phyloP scores from a whole-genome alignment of 2,329 filamentous ascomycete genomes.

The Colletotrichum sublineola region DNA sequence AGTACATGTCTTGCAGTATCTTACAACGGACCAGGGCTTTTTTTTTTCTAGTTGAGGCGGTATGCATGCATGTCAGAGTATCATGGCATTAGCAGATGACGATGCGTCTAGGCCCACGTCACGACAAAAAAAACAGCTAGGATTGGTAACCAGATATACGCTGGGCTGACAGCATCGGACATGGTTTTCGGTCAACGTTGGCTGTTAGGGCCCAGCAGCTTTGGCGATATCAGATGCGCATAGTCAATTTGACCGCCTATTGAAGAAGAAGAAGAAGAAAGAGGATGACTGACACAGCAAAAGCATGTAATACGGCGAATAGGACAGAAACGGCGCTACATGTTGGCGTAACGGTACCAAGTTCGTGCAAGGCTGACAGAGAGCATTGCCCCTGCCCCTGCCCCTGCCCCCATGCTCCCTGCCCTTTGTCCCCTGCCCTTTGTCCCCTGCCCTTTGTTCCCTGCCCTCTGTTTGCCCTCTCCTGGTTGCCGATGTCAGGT shows the following conservation, averaged over 20 bases:
- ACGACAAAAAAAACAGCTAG: slow-evolving; percentile 10
- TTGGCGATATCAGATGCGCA: neutral
- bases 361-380: neutral
- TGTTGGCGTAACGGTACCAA: neutral
- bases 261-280: neutral
- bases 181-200: neutral
- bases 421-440: too few species aligned
- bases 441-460: too few species aligned
- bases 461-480: too few species aligned
- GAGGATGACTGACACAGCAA: neutral
- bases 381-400: neutral
- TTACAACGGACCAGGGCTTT: slow-evolving; percentile 20
- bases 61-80: slow-evolving; percentile 39
- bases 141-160: neutral
- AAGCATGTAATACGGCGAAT: slow-evolving; percentile 12
- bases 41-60: neutral
- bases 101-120: slow-evolving; percentile 22
- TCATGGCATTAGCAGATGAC: slow-evolving; percentile 30
- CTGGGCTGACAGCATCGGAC: neutral
- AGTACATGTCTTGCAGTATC: neutral
- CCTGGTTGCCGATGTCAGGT: neutral
- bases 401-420: too few species aligned
- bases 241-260: neutral
- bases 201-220: neutral
- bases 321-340: slow-evolving; percentile 29